Evolutionary conservation across 1,284 basidiomycete genomes (phyloP).

Genomic region (Mrakiaceae sp.): DNA sequence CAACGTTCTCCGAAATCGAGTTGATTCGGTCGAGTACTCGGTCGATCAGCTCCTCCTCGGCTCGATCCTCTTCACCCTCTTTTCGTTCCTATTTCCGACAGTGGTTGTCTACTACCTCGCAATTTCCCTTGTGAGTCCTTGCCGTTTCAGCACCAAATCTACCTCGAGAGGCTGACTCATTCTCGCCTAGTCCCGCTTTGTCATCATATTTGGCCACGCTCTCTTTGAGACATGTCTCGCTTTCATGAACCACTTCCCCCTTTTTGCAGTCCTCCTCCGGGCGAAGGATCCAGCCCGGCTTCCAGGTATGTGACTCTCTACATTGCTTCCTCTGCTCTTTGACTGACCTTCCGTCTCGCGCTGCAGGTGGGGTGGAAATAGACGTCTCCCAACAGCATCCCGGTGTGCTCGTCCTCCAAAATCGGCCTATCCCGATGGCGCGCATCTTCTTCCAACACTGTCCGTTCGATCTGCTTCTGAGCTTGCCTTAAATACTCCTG

Average conservation of each 20-base stretch:
- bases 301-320: constrained; percentile 47
- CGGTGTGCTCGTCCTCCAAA: neutral
- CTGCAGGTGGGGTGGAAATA: constrained; percentile 7
- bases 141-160: neutral
- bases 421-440: neutral
- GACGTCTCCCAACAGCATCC: neutral
- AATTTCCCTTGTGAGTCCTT: constrained; percentile 55
- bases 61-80: constrained; percentile 84
- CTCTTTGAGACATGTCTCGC: constrained; percentile 52
- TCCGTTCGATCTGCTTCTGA: neutral
- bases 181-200: constrained; percentile 47
- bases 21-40: constrained; percentile 82
- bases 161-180: neutral
- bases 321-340: neutral
- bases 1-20: constrained; percentile 68
- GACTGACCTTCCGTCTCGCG: neutral
- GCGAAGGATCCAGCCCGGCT: constrained; percentile 72
- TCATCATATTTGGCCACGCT: constrained; percentile 49
- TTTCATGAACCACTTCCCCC: constrained; percentile 78
- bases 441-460: constrained; percentile 9
- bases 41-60: constrained; percentile 89
- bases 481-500: no score
- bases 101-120: constrained; percentile 72
- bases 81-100: constrained; percentile 84
- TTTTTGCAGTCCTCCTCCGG: constrained; percentile 79